Conservation (phyloP, 2,329 filamentous ascomycete genomes). For the Pyrenochaeta sp. region DNA sequence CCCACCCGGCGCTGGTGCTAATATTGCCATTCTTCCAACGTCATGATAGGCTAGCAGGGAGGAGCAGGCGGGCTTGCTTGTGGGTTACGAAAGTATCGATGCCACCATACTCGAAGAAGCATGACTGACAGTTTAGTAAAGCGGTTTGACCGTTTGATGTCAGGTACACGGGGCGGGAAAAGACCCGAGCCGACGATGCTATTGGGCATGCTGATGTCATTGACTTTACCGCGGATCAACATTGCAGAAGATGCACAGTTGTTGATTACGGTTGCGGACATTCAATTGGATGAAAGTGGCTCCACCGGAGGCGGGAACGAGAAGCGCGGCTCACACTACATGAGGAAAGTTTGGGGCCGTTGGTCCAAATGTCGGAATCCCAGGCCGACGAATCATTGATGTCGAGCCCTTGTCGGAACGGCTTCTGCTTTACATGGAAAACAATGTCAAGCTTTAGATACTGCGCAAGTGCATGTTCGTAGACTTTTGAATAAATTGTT, state of each 20-base stretch:
- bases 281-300: too few relatives aligned
- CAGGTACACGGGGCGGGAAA: conserved; percentile 9
- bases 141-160: not conserved
- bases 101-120: not conserved
- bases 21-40: not conserved
- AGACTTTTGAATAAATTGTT: not conserved
- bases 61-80: not conserved
- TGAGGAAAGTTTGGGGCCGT: too few relatives aligned
- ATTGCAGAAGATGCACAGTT: not conserved
- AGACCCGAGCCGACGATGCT: conserved; percentile 5
- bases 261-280: not conserved
- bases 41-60: not conserved
- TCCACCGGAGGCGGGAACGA: too few relatives aligned
- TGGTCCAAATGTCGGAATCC: too few relatives aligned
- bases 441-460: too few relatives aligned
- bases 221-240: conserved; percentile 11
- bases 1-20: too few relatives aligned
- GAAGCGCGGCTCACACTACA: too few relatives aligned
- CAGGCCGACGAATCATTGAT: too few relatives aligned
- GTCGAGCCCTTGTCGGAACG: too few relatives aligned
- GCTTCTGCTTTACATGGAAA: too few relatives aligned
- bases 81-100: not conserved
- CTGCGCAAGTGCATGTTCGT: too few relatives aligned
- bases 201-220: conserved; percentile 9
- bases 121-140: not conserved